Evolutionary conservation across 129 eudicot species (phyloP).

Genomic region (Flaveria sonorensis): DNA sequence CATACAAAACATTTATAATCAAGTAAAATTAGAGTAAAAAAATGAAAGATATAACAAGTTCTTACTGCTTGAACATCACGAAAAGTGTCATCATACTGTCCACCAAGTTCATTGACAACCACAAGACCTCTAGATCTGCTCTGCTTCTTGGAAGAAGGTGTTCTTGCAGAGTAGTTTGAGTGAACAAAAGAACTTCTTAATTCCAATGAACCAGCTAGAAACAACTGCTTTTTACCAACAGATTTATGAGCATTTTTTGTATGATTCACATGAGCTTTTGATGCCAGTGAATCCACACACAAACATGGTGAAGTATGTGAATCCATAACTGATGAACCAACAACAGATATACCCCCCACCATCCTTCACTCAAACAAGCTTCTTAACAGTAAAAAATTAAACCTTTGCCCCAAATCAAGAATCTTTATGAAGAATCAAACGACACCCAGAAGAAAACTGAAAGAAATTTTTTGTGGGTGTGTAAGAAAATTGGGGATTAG

Average conservation of each 20-base stretch:
- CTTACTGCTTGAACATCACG: constrained; percentile 86
- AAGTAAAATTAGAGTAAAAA: neutral
- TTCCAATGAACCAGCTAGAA: constrained; percentile 49
- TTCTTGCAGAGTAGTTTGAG: constrained; percentile 40
- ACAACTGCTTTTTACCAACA: constrained; percentile 42
- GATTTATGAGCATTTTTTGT: constrained; percentile 47
- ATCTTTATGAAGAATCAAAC: constrained; percentile 28
- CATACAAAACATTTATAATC: neutral
- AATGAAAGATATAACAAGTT: neutral
- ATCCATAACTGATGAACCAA: constrained; percentile 74
- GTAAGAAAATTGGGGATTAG: constrained; percentile 30
- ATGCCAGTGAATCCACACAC: constrained; percentile 68
- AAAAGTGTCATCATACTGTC: constrained; percentile 90
- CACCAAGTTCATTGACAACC: constrained; percentile 73
- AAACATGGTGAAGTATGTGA: constrained; percentile 72
- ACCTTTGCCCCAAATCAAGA: constrained; percentile 16
- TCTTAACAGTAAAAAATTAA: neutral
- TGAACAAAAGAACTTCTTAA: constrained; percentile 62
- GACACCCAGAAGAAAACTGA: constrained; percentile 40
- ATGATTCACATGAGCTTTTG: constrained; percentile 41
- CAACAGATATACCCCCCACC: constrained; percentile 76
- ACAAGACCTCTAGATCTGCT: constrained; percentile 51
- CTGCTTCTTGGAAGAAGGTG: constrained; percentile 48
- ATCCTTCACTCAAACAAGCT: constrained; percentile 38
- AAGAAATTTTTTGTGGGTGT: constrained; percentile 41